These are phyloP conservation scores for Starmerella kuoi DNA, from an alignment of 805 yeast genomes.

Conservation along the genomic window DNA sequence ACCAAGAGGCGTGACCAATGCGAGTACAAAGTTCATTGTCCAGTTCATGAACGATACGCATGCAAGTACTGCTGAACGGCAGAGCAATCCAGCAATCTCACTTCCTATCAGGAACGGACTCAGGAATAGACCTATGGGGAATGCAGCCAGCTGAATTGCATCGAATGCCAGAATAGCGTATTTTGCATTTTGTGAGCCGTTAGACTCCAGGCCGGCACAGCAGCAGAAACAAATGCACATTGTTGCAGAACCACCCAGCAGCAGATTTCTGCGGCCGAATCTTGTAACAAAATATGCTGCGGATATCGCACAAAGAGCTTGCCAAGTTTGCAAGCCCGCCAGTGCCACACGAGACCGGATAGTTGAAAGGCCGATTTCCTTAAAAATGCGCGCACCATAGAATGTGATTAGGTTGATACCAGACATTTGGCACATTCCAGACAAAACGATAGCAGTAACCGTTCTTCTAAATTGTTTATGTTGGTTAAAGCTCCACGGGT, in stretches of 20 bases:
- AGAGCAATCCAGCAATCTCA: constrained; percentile 42
- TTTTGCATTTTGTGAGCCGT: constrained; percentile 26
- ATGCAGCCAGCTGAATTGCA: constrained; percentile 37
- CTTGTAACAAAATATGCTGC: constrained; percentile 43
- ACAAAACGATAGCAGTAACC: constrained; percentile 35
- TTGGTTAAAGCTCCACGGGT: constrained; percentile 21
- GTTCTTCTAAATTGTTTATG: constrained; percentile 31
- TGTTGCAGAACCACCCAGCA: constrained; percentile 34
- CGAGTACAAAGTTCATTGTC: constrained; percentile 46
- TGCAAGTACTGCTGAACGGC: constrained; percentile 40
- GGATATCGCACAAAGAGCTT: constrained; percentile 32
- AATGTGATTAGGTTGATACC: constrained; percentile 49
- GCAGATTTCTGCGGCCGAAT: constrained; percentile 38
- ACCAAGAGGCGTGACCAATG: constrained; percentile 42
- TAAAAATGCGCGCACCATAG: constrained; percentile 46
- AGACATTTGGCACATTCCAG: constrained; percentile 27
- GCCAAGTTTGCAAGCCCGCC: constrained; percentile 36
- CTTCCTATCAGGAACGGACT: constrained; percentile 37
- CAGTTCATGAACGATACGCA: constrained; percentile 47
- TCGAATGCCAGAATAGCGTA: constrained; percentile 39
- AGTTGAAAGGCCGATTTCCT: constrained; percentile 31
- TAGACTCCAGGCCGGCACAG: constrained; percentile 25
- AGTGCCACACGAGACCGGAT: constrained; percentile 35
- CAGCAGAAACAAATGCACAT: constrained; percentile 21
- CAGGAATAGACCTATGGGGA: constrained; percentile 37